A percentile compares a stretch with the other conserved stretches of the same genome.
phyloP scores from a whole-genome alignment of 2,329 filamentous ascomycete species.

The Penicillium oxalicum region DNA sequence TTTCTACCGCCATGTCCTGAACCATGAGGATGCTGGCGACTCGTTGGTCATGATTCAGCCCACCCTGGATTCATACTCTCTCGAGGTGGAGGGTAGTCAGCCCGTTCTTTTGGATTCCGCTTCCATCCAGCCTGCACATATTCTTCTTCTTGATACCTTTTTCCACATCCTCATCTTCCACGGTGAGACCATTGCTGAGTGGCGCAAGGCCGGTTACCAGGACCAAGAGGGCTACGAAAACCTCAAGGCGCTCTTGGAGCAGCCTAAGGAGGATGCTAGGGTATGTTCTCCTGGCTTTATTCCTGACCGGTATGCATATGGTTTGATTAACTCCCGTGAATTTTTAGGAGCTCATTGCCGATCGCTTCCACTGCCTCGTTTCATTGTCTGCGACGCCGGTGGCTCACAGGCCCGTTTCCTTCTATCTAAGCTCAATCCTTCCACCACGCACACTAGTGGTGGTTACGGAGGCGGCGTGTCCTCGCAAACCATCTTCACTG shows the following conservation, averaged over 20 bases:
- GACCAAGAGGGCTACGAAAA: slow-evolving; percentile 98
- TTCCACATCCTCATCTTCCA: slow-evolving; percentile 99
- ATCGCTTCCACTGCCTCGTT: slow-evolving; percentile 94
- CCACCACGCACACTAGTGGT: slow-evolving; percentile 89
- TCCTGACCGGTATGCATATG: neutral
- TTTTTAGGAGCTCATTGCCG: slow-evolving; percentile 80
- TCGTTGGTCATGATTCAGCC: slow-evolving; percentile 98
- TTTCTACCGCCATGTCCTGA: slow-evolving; percentile 95
- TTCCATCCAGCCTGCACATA: slow-evolving; percentile 89
- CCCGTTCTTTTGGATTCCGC: slow-evolving; percentile 95
- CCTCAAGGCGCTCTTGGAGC: slow-evolving; percentile 78
- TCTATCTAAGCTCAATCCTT: slow-evolving; percentile 93
- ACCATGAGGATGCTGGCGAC: slow-evolving; percentile 95
- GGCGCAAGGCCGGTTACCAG: slow-evolving; percentile 96
- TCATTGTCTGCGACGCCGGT: slow-evolving; percentile 98
- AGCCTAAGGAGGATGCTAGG: slow-evolving; percentile 93
- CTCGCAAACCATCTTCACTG: slow-evolving; percentile 97
- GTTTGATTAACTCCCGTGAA: slow-evolving; percentile 5
- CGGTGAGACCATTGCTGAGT: slow-evolving; percentile 94
- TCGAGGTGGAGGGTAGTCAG: slow-evolving; percentile 87
- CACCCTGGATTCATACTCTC: slow-evolving; percentile 92
- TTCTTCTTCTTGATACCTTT: slow-evolving; percentile 93
- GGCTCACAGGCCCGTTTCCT: slow-evolving; percentile 96
- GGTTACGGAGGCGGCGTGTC: slow-evolving; percentile 85
- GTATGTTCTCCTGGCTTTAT: slow-evolving; percentile 48